These are phyloP conservation scores for Hibiscus tridactylites DNA, from an alignment of 345 rosid species.

Conservation along the genomic window DNA sequence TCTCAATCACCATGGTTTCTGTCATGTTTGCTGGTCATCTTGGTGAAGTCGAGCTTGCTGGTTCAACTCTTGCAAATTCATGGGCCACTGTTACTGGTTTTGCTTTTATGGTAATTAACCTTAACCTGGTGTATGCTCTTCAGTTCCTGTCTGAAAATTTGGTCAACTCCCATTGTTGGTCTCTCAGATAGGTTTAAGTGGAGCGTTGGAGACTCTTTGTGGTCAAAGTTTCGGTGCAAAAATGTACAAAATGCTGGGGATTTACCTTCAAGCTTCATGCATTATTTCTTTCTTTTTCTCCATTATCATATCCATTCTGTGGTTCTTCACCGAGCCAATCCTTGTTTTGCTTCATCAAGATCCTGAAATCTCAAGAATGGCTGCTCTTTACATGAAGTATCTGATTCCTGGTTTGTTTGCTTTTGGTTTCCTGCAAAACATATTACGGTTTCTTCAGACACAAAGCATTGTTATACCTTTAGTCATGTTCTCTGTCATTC, in stretches of 20 bases:
- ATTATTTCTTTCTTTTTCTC: constrained; percentile 45
- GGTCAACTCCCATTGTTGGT: neutral
- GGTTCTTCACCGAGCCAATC: constrained; percentile 48
- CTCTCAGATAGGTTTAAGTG: constrained; percentile 57
- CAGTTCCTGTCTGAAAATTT: neutral
- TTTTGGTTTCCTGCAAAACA: constrained; percentile 53
- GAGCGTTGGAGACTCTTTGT: constrained; percentile 79
- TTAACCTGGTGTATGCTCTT: neutral
- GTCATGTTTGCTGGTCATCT: constrained; percentile 81
- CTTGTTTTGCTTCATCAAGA: constrained; percentile 53
- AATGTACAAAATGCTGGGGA: constrained; percentile 51
- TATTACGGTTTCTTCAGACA: constrained; percentile 66
- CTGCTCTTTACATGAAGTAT: constrained; percentile 49
- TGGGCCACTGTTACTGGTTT: constrained; percentile 78
- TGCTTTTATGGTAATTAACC: constrained; percentile 44
- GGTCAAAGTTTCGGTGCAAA: constrained; percentile 85
- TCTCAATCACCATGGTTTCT: constrained; percentile 51
- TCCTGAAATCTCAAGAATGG: constrained; percentile 35
- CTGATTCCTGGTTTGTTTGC: constrained; percentile 65
- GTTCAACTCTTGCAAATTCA: constrained; percentile 80
- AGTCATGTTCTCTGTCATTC: constrained; percentile 36
- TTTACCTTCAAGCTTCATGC: constrained; percentile 71
- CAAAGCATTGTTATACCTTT: constrained; percentile 49
- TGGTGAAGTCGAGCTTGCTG: constrained; percentile 65
- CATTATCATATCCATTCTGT: constrained; percentile 43